A percentile compares a stretch with the other conserved stretches of the same genome.
Evolutionary conservation across 805 yeast species (phyloP).

Genomic region (Isabelozyma gotoi): DNA sequence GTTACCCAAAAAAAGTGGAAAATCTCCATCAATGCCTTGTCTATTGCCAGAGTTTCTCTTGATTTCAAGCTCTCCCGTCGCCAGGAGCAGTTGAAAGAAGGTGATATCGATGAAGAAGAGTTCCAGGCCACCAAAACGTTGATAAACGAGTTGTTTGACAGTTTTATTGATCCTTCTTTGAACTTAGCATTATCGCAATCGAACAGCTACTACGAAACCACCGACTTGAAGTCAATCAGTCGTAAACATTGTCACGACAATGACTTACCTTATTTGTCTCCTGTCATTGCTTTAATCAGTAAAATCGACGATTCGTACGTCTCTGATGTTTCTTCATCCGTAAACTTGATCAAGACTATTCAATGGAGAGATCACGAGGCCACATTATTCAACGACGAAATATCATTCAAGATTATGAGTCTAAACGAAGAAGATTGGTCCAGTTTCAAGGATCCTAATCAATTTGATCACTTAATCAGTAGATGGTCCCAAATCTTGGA

Average conservation of each 20-base stretch:
- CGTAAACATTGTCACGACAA: conserved; percentile 39
- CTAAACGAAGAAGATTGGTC: conserved; percentile 22
- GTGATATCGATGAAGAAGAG: conserved; percentile 22
- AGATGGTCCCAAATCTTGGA: conserved; percentile 73
- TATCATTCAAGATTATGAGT: conserved; percentile 58
- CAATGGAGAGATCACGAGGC: conserved; percentile 62
- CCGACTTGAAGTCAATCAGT: conserved; percentile 52
- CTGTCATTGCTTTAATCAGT: conserved; percentile 40
- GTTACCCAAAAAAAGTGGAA: conserved; percentile 58
- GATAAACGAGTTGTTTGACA: conserved; percentile 55
- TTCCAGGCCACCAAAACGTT: conserved; percentile 32
- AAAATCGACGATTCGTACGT: conserved; percentile 37
- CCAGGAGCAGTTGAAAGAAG: conserved; percentile 2
- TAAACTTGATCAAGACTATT: conserved; percentile 30
- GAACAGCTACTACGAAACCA: conserved; percentile 16
- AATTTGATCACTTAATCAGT: conserved; percentile 56
- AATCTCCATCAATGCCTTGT: conserved; percentile 48
- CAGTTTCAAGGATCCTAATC: conserved; percentile 34
- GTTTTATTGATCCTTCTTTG: conserved; percentile 66
- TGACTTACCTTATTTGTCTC: conserved; percentile 34
- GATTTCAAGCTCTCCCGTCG: conserved; percentile 41
- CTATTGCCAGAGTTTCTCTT: conserved; percentile 62
- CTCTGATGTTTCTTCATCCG: conserved; percentile 24
- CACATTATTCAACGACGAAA: conserved; percentile 62
- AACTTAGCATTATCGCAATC: conserved; percentile 51